Base-by-base conservation (phyloP, 345 rosid genomes). In the Euphorbia lathyris region DNA sequence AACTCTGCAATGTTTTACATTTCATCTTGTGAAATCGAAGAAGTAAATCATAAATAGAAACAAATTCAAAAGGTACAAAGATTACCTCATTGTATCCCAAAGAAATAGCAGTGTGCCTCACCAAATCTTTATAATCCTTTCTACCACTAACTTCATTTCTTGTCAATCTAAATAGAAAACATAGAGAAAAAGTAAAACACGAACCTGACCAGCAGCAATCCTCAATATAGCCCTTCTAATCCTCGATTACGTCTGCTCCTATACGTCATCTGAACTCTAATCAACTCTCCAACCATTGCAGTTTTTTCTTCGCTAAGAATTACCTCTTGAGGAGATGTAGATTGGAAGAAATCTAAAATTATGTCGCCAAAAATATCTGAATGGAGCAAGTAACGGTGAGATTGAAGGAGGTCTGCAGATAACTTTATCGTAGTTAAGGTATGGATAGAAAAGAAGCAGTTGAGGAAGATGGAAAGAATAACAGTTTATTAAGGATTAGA, bases 51-150 rank as follows among this genome's bases (percentile, higher is more conserved):
- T 25, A 20, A 53, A 42, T 25, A 5, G 38, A 47, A 72, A 47
- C 30, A 36, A 29, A 61, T 12, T 26, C 9, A 30, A 34, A 29
- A 1, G 20, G 61, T 7, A 65, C 71, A 32, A 32, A n/a, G 47
- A 2, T 64, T 52, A 92, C 98, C 92, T 92, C 96, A 38, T 78
- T 77, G 72, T 81, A 87, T 56, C 96, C 95, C 27, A 72, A 63
- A 34, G 90, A 85, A 40, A 86, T 74, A 30, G 92, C 95, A n/a
- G 81, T 45, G 51, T 73, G 83, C 22, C 96, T 85, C 69, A 86
- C 87, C 22, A 83, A 86, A 72, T 92, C 98, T 76, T 88, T 92
- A 70, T 87, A 92, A 80, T 92, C 96, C 76, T 90, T 87, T 61
- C 93, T 82, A 58, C 88, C 98, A 76, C 88, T 84, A 67, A 85